Percentiles rank a stretch among this genome's conserved stretches.
phyloP scores from a whole-genome alignment of 2,329 filamentous ascomycete species.

The Helotiales sp. region DNA sequence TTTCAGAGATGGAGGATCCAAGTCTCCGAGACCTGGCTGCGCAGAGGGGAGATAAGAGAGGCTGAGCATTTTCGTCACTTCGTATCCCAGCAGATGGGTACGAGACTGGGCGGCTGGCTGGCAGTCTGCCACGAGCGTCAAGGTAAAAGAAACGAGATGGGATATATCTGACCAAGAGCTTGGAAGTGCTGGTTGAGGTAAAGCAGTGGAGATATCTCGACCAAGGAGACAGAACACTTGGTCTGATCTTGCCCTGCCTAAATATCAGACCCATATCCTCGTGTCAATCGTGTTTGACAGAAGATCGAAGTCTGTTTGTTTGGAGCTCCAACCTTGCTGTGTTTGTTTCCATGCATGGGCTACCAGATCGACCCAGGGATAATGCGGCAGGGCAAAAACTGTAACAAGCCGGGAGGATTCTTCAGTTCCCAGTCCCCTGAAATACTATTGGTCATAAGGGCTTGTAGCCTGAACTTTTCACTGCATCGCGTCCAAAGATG shows the following conservation, averaged over 20 bases:
- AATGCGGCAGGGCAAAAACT: conserved; percentile 9
- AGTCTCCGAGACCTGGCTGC: not conserved
- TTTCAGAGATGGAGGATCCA: not conserved
- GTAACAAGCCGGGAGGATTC: not conserved
- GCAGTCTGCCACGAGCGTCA: not conserved
- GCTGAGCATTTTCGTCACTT: conserved; percentile 8
- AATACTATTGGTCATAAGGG: not conserved
- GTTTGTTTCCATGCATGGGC: not conserved
- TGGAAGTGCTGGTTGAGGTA: not conserved
- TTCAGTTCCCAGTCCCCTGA: not conserved
- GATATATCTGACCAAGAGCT: not conserved
- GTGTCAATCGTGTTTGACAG: not conserved
- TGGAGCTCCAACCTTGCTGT: not conserved
- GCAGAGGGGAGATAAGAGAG: not conserved
- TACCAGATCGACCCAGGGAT: conserved; percentile 21
- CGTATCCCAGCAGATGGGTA: not conserved
- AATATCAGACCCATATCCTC: not conserved
- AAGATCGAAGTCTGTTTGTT: not conserved
- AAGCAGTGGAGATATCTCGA: too few relatives aligned
- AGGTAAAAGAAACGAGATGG: not conserved
- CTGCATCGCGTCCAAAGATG: not conserved
- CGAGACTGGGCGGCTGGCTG: not conserved
- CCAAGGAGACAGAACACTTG: not conserved
- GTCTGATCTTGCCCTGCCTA: not conserved
- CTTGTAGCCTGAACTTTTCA: not conserved